Evolutionary conservation across 306 rosid species (phyloP), one percentile per base, ranked within the genome.

Genomic region (Pyrus betulifolia): DNA sequence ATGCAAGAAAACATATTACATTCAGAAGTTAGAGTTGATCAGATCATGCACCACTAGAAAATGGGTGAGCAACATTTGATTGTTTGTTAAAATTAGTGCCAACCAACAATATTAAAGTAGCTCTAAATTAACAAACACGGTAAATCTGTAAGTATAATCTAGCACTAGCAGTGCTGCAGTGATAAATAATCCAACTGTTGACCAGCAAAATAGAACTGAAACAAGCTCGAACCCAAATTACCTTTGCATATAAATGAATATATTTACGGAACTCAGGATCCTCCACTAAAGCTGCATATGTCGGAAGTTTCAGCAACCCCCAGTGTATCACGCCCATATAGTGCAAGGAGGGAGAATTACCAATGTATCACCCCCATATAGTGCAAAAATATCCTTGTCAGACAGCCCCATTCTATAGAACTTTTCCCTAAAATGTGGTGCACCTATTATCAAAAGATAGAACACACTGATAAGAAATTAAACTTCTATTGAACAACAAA

Each of bases 391-490:
- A 82, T 93, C 98, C 88, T 85, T 87, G 82, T 91, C 96, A 70
- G 89, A 83, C 73, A 93, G 84, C 35, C 98, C 96, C 98, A 93
- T 93, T 57, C 98, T 81, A 79, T 89, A 82, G 75, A 91, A 91
- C 74, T 91, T 82, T 81, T 90, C 90, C 71, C 87, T 86, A 42
- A 89, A 96, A 88, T 93, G 93, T 9, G 83, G 70, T 67, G 80
- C 84, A 67, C 98, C 97, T 93, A 78, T 58, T 73, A 71, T 33
- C 59, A 23, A 21, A 46, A 30, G 35, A 82, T 68, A 31, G 35
- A 31, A 31, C 35, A 78, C 73, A 4, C 74, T 49, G 13, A 51
- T 55, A 49, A 57, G 8, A 52, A 57, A 42, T 14, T 40, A 21
- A 51, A 55, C 33, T 61, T 25, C n/a, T 22, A 6, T 58, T 58